Evolutionary conservation across 441 rosid genomes (phyloP), one percentile per base, ranked within the genome.

Genomic region (Theobroma grandiflorum): DNA sequence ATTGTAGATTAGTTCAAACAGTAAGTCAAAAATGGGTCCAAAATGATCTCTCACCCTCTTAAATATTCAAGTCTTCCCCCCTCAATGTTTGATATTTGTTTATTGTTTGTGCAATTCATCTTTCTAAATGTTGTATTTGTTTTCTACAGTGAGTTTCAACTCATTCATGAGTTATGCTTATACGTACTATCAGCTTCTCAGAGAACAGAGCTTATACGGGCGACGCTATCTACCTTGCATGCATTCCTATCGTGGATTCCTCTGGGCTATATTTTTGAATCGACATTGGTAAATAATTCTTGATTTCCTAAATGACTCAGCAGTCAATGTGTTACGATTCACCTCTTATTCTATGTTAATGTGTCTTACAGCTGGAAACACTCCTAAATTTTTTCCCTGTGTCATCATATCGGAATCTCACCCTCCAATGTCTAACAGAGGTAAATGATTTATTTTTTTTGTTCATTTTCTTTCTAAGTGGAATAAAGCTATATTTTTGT

Each of bases 211-310:
- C 99, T 96, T 78, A 89, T 94, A 81, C 93, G 97, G 47, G 98
- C 99, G 68, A 97, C 99, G 4, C 83, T 97, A 64, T 91, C 99
- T 72, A 94, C 99, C 12, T 83, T 97, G 86, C 99, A 96, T 90
- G 99, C 99, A 78, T 97, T 93, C 84, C 99, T 97, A 82, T 97
- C 99, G 4, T 96, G 99, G 99, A 97, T 97, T 77, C 99, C 99
- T 2, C 79, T 97, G 87, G 99, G 99, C 85, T 97, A 97, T 87
- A 97, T 97, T 79, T 97, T 97, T 89, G 99, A 97, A 84, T 97
- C 99, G 69, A 92, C 98, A 59, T 80, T 96, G 97, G 99, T 96
- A 91, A 57, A 11, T 67, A 33, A 37, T 74, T 76, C 2, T 57
- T 76, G 75, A 35, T 77, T 75, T 82, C n/a, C 43, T n/a, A 37